Percentiles rank a stretch among this genome's conserved stretches.
Evolutionary conservation across 257 asterid genomes (phyloP).

Genomic region (Oldenlandia corymbosa): DNA sequence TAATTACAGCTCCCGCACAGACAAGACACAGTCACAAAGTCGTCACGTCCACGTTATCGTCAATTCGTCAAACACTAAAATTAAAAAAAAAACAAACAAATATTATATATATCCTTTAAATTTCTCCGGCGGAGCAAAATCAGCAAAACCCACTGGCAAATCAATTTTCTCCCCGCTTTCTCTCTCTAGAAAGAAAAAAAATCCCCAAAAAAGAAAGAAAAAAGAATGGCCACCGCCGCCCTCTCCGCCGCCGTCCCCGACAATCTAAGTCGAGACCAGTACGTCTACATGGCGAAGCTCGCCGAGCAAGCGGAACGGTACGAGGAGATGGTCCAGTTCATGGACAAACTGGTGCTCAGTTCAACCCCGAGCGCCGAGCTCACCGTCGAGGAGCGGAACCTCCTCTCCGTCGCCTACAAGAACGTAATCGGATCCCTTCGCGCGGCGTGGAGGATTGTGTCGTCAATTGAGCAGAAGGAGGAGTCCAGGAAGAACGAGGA

Average conservation of each 20-base stretch:
- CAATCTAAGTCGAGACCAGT: constrained; percentile 38
- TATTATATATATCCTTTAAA: too few species aligned
- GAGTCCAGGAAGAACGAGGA: constrained; percentile 47
- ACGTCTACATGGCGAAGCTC: constrained; percentile 39
- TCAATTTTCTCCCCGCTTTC: neutral
- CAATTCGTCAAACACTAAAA: too few species aligned
- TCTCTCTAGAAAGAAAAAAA: neutral
- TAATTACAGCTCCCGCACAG: too few species aligned
- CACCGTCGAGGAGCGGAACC: constrained; percentile 45
- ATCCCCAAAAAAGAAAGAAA: neutral
- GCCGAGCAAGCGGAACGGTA: constrained; percentile 51
- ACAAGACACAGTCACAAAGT: neutral
- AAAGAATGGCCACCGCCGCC: constrained; percentile 24
- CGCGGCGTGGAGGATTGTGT: constrained; percentile 46
- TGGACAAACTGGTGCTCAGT: constrained; percentile 39
- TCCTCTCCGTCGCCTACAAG: constrained; percentile 47
- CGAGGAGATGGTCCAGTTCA: constrained; percentile 48
- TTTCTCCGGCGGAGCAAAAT: constrained; percentile 1
- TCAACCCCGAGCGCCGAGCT: constrained; percentile 36
- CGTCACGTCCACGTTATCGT: neutral
- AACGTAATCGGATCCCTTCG: constrained; percentile 50
- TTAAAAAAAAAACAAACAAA: too few species aligned
- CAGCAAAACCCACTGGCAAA: too few species aligned
- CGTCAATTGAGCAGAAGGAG: constrained; percentile 45
- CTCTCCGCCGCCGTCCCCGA: constrained; percentile 21